Conservation (phyloP, 345 rosid genomes). For the Laguncularia racemosa region DNA sequence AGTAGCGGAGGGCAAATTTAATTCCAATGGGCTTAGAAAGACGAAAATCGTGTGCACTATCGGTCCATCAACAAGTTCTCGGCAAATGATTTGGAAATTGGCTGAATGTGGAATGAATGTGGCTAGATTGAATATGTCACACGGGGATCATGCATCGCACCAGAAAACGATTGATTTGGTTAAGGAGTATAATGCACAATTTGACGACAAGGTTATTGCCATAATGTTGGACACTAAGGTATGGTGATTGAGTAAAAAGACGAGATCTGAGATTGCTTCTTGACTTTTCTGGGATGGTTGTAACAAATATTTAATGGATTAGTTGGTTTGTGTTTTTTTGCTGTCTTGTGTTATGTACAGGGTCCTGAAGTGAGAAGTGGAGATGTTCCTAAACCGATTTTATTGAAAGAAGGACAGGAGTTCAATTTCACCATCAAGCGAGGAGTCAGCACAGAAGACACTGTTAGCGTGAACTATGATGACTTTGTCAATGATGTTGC, state of each 20-base stretch:
- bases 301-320: background rate
- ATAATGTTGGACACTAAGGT: slow-evolving; percentile 97
- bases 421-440: slow-evolving; percentile 81
- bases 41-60: slow-evolving; percentile 93
- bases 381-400: slow-evolving; percentile 81
- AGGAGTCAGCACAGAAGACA: slow-evolving; percentile 67
- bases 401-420: slow-evolving; percentile 72
- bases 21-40: slow-evolving; percentile 44
- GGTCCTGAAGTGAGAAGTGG: slow-evolving; percentile 99
- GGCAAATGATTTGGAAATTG: slow-evolving; percentile 95
- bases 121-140: slow-evolving; percentile 94
- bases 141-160: slow-evolving; percentile 93
- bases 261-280: background rate
- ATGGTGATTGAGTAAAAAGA: slow-evolving; percentile 5
- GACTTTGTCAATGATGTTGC: slow-evolving; percentile 86
- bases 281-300: slow-evolving; percentile 1
- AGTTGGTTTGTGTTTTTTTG: background rate
- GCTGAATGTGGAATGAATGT: slow-evolving; percentile 93
- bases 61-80: slow-evolving; percentile 92
- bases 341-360: slow-evolving; percentile 23
- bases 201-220: slow-evolving; percentile 72
- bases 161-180: slow-evolving; percentile 81
- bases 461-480: slow-evolving; percentile 92
- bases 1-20: slow-evolving; percentile 23
- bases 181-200: slow-evolving; percentile 82